Percentiles rank a stretch among this genome's conserved stretches.
Evolutionary conservation across 2,329 filamentous ascomycete genomes (phyloP).

Genomic region (Anisogramma anomala): DNA sequence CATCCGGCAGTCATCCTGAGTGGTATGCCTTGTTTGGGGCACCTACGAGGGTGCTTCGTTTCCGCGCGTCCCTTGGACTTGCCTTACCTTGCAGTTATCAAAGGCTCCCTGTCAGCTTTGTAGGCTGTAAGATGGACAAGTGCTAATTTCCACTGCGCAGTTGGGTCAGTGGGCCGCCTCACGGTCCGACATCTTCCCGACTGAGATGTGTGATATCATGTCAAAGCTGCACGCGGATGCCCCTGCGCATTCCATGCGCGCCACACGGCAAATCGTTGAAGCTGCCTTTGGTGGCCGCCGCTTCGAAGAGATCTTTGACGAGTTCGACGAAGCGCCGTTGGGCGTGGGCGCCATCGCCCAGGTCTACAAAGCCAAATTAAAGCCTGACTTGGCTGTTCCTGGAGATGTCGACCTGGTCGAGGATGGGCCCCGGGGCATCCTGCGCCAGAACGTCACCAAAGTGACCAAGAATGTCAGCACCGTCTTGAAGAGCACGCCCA

Average conservation of each 20-base stretch:
- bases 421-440: slow-evolving; percentile 20
- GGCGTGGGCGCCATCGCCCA: slow-evolving; percentile 95
- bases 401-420: slow-evolving; percentile 45
- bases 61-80: too few species aligned
- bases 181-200: slow-evolving; percentile 89
- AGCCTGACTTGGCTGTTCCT: slow-evolving; percentile 59
- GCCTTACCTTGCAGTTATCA: too few species aligned
- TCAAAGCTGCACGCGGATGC: slow-evolving; percentile 90
- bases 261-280: slow-evolving; percentile 68
- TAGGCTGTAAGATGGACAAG: neutral
- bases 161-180: slow-evolving; percentile 98
- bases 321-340: slow-evolving; percentile 80
- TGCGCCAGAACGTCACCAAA: slow-evolving; percentile 60
- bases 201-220: slow-evolving; percentile 85
- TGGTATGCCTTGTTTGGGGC: too few species aligned
- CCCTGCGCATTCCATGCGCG: slow-evolving; percentile 73
- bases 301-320: slow-evolving; percentile 91
- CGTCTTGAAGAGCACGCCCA: slow-evolving; percentile 74
- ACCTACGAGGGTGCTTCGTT: too few species aligned
- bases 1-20: neutral
- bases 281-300: slow-evolving; percentile 67
- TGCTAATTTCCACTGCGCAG: slow-evolving; percentile 28
- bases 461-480: slow-evolving; percentile 74
- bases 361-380: slow-evolving; percentile 91
- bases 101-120: too few species aligned